Base-by-base conservation (phyloP, 2,329 filamentous ascomycete species). In the Arthroderma uncinatum region DNA sequence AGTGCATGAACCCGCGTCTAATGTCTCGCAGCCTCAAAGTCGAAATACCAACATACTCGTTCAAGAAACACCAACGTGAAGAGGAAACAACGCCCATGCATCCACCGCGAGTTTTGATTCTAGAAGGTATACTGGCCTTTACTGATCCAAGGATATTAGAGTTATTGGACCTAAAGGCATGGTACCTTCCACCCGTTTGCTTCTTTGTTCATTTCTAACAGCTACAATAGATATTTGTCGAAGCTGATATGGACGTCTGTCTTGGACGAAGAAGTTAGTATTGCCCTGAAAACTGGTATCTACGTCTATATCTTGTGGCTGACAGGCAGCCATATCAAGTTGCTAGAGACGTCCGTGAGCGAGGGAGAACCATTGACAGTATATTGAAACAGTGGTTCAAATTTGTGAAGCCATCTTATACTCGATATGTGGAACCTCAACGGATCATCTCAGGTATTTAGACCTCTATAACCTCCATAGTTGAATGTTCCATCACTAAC, bases 301-400 rank as follows among this genome's bases (percentile, higher is more conserved):
- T 36, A 21, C n/a, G 36, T 19, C n/a, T 28, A 21, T 4, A 3
- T 47, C 40, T 4, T 8, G 19, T 14, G 19, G 12, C 10, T 30
- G 16, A 62, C 36, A 54, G 34, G 25, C 14, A 50, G 7, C 4
- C 16, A 6, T 14, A 25, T 36, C 60, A 48, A 90, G 86, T 94
- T 63, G 76, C 89, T 37, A 86, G 93, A 66, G 93, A 98, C 73
- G 89, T 97, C 21, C 83, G 83, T 64, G 89, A 95, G 65, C 84
- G 93, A 66, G 92, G 88, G 2, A 82, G 93, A 67, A 92, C 95
- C 66, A 87, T 97, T 57, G 87, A 96, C 68, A 93, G 93, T 40
- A 92, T 91, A 66, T 91, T 98, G 70, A 97, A 97, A 72, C 93
- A 98, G 71, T 98, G 93, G 93, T 96, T 97, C 70, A 77, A 76